Conservation (phyloP, 176 grass and related monocot genomes). For the Themeda triandra region DNA sequence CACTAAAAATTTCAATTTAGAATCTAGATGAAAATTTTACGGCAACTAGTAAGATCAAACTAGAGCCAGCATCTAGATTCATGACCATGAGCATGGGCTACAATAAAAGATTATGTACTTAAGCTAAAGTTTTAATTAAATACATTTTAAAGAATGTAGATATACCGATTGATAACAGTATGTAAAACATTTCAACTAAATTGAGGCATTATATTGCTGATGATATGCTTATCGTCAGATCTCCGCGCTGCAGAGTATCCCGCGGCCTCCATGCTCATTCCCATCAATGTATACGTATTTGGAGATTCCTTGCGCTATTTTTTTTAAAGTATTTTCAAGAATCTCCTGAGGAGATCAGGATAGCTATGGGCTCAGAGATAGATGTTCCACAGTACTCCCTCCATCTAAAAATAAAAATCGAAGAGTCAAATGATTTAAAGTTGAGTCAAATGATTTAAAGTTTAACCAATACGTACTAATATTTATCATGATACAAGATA, state of each 20-base stretch:
- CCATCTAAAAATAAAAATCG: background rate
- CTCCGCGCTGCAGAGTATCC: background rate
- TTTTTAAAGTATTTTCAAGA: background rate
- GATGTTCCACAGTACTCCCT: background rate
- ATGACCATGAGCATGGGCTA: background rate
- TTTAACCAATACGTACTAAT: background rate
- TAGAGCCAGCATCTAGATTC: background rate
- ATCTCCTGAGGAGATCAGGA: background rate
- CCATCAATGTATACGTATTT: no score
- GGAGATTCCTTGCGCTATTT: background rate
- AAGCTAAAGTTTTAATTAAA: background rate
- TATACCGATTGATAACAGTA: background rate
- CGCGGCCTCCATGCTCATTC: background rate
- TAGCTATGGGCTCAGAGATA: background rate
- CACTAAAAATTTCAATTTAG: background rate
- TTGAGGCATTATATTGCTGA: background rate
- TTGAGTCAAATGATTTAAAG: background rate
- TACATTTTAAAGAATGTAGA: background rate
- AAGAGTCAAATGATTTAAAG: background rate
- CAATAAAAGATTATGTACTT: background rate
- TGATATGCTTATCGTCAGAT: constrained; percentile 17
- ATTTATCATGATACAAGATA: background rate
- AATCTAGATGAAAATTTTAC: background rate
- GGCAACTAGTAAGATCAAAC: background rate
- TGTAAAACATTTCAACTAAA: background rate